Evolutionary conservation across 2,329 filamentous ascomycete species (phyloP).

Genomic region (Zasmidium citrigriseum): DNA sequence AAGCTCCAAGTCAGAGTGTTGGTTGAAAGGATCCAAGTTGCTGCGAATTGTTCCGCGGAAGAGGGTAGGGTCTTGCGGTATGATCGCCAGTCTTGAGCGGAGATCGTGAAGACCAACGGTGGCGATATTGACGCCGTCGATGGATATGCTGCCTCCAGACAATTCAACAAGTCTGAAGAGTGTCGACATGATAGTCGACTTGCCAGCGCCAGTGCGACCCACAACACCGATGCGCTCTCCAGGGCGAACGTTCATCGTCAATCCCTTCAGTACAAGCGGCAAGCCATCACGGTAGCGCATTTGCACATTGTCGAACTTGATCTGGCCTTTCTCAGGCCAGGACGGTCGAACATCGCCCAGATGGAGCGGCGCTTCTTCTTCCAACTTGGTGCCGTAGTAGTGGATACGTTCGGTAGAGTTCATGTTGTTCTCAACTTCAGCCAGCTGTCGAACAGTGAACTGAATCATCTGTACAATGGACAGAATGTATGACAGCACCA

Average conservation of each 20-base stretch:
- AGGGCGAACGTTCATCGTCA: constrained; percentile 67
- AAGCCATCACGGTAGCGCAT: constrained; percentile 55
- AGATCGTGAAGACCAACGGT: constrained; percentile 74
- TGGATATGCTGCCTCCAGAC: constrained; percentile 48
- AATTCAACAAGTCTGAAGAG: constrained; percentile 69
- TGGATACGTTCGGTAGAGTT: constrained; percentile 90
- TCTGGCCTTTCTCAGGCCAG: constrained; percentile 86
- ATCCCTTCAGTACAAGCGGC: constrained; percentile 51
- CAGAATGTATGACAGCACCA: constrained; percentile 91
- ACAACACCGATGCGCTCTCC: constrained; percentile 82
- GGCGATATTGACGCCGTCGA: constrained; percentile 61
- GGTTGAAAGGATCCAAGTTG: constrained; percentile 78
- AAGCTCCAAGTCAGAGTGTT: constrained; percentile 75
- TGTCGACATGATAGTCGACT: constrained; percentile 80
- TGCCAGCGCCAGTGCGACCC: constrained; percentile 79
- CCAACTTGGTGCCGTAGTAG: constrained; percentile 83
- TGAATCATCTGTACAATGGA: constrained; percentile 94
- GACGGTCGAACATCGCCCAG: constrained; percentile 67
- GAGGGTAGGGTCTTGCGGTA: constrained; percentile 80
- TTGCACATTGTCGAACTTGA: constrained; percentile 51
- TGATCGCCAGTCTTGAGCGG: constrained; percentile 71
- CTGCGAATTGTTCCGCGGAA: constrained; percentile 78
- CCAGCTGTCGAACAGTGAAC: constrained; percentile 89
- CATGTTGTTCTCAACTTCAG: constrained; percentile 97
- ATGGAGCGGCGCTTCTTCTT: constrained; percentile 85